Evolutionary conservation across 345 rosid species (phyloP).

Genomic region (Microthlaspi erraticum): DNA sequence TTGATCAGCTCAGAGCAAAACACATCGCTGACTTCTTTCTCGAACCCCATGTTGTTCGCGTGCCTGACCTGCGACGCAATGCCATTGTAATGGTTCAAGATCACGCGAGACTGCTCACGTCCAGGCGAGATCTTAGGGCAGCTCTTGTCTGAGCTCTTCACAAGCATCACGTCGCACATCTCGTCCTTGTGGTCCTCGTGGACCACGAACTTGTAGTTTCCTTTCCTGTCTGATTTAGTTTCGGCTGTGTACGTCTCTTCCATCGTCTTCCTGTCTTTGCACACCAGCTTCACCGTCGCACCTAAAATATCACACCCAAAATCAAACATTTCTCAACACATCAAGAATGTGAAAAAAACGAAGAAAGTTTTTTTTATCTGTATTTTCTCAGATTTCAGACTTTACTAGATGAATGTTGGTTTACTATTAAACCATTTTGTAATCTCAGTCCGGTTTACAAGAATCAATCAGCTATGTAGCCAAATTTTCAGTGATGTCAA

Average conservation of each 20-base stretch:
- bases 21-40: conserved; percentile 47
- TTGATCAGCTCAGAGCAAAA: conserved; percentile 72
- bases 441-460: too few species aligned
- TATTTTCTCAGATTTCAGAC: too few species aligned
- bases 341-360: neutral
- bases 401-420: too few species aligned
- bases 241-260: conserved; percentile 52
- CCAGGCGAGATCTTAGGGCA: conserved; percentile 58
- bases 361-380: too few species aligned
- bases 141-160: conserved; percentile 58
- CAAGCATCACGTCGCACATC: conserved; percentile 66
- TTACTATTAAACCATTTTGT: too few species aligned
- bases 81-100: conserved; percentile 76
- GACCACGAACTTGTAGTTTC: conserved; percentile 61
- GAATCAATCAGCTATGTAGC: neutral
- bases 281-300: conserved; percentile 71
- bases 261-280: conserved; percentile 61
- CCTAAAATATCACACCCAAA: conserved; percentile 41
- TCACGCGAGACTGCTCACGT: conserved; percentile 80
- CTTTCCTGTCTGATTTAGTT: conserved; percentile 57
- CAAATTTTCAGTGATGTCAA: neutral
- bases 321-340: neutral
- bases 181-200: conserved; percentile 73
- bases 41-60: conserved; percentile 77
- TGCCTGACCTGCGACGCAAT: conserved; percentile 55